Percentiles rank a stretch among this genome's conserved stretches.
Evolutionary conservation across 805 yeast species (phyloP).

Genomic region (Scheffersomyces lignosus): DNA sequence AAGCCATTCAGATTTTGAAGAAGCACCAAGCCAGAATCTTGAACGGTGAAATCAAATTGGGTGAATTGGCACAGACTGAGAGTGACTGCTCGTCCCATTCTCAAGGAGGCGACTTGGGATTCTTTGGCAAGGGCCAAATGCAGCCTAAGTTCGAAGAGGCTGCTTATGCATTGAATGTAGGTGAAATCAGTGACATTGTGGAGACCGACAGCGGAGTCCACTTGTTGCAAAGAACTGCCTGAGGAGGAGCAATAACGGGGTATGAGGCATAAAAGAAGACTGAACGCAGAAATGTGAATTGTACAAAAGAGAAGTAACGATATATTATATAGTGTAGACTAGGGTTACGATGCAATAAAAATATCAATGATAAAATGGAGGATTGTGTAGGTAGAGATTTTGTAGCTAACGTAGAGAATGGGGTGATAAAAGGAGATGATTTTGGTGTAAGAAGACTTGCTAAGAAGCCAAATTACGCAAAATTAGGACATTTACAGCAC

Average conservation of each 20-base stretch:
- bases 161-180: constrained; percentile 76
- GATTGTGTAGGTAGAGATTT: too few relatives aligned
- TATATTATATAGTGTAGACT: too few relatives aligned
- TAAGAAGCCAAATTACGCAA: too few relatives aligned
- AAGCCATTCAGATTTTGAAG: constrained; percentile 66
- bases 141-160: constrained; percentile 93
- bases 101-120: constrained; percentile 90
- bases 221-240: constrained; percentile 81
- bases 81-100: constrained; percentile 87
- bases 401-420: too few relatives aligned
- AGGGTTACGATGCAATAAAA: too few relatives aligned
- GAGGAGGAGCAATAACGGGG: constrained; percentile 7
- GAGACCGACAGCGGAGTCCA: constrained; percentile 93
- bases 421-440: too few relatives aligned
- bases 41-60: constrained; percentile 64
- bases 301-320: too few relatives aligned
- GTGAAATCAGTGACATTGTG: constrained; percentile 78
- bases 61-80: constrained; percentile 74
- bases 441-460: too few relatives aligned
- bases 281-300: not conserved
- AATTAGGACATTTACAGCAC: too few relatives aligned
- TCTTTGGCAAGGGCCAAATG: constrained; percentile 88
- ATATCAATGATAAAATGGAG: too few relatives aligned
- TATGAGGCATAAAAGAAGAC: too few relatives aligned
- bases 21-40: constrained; percentile 57